These are phyloP conservation scores for Botryotinia calthae DNA, from an alignment of 2,329 filamentous ascomycete species.

Conservation along the genomic window DNA sequence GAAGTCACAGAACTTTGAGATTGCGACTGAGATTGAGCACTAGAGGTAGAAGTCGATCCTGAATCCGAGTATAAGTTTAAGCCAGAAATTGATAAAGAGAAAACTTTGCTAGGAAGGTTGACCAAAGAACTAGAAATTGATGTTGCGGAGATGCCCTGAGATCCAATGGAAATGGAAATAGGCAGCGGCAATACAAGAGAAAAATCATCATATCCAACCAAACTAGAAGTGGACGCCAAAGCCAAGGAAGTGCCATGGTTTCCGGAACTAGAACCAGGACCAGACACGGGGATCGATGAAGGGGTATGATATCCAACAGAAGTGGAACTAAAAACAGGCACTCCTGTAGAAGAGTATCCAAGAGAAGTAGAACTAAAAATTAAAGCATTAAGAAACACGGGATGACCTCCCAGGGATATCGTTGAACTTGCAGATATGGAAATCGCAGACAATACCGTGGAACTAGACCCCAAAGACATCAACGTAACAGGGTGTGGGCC, in stretches of 20 bases:
- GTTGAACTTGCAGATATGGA: slow-evolving; percentile 16
- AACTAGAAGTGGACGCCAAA: slow-evolving; percentile 9
- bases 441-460: slow-evolving; percentile 4
- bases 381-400: slow-evolving; percentile 9
- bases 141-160: slow-evolving; percentile 1
- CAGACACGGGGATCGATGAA: neutral
- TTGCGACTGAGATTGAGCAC: slow-evolving; percentile 9
- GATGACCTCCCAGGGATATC: slow-evolving; percentile 6
- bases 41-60: slow-evolving; percentile 20
- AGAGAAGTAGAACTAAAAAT: slow-evolving; percentile 20
- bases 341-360: slow-evolving; percentile 8
- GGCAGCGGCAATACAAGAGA: neutral
- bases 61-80: slow-evolving; percentile 23
- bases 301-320: slow-evolving; percentile 11
- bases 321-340: slow-evolving; percentile 10
- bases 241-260: slow-evolving; percentile 1
- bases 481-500: neutral
- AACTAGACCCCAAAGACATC: slow-evolving; percentile 3
- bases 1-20: slow-evolving; percentile 17
- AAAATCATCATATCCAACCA: neutral
- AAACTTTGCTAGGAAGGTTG: slow-evolving; percentile 10
- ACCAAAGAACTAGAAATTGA: slow-evolving; percentile 13
- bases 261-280: slow-evolving; percentile 3
- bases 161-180: slow-evolving; percentile 13
- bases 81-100: slow-evolving; percentile 15